Evolutionary conservation across 306 rosid species (phyloP), one percentile per base, ranked within the genome.

Genomic region (Lablab purpureus): DNA sequence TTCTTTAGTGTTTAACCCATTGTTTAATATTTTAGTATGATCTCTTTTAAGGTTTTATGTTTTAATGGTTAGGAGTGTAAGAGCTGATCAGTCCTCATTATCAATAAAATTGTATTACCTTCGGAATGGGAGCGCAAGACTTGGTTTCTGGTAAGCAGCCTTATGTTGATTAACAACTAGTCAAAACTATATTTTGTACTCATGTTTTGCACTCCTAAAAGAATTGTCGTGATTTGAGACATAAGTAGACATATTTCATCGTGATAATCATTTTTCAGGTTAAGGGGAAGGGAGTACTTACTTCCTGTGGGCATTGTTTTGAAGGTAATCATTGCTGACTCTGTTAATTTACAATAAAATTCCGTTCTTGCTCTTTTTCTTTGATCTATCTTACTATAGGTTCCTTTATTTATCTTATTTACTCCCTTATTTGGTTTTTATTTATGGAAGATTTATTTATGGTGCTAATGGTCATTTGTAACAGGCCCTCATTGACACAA

Each of bases 281-380:
- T 92, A 68, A 87, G 73, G 59, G 98, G 98, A 80, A 86, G 88
- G 86, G 99, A 95, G 80, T 95, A 82, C 87, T 81, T 95, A 86
- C 97, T 95, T 82, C 99, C 99, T 36, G 94, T 92, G 41, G 98
- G 98, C 27, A 77, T 95, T 76, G 87, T 95, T 73, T 86, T 95
- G 56, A 95, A 91, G 98, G 99, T 95, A 63, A 56, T 70, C 47
- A 49, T 55, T 66, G 30, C 49, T 64, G 64, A 59, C 27, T 77
- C 81, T 77, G 27, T 46, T 75, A 19, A 69, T 43, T 6, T 67
- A 50, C 60, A 2, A 4, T 63, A 45, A 63, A 47, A 6, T 67
- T 58, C 13, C 32, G 7, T 21, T 45, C 32, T 8, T 30, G 0
- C 32, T 59, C 37, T 34, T 25, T 6, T 59, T 58, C 37, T 30